phyloP scores from a whole-genome alignment of 805 yeast species.

The Wickerhamiella siamensis region DNA sequence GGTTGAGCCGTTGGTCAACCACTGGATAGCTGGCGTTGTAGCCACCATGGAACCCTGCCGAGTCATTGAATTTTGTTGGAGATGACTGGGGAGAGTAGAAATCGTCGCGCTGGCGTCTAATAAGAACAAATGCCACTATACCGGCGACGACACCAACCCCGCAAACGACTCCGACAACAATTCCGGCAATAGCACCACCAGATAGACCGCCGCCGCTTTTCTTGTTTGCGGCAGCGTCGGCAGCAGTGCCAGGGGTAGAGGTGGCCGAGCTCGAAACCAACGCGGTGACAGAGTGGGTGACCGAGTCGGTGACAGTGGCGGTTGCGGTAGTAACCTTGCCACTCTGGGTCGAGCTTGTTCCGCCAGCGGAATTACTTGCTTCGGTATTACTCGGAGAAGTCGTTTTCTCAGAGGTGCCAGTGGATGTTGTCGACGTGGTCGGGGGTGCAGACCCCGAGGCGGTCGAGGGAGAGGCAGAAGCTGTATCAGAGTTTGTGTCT shows the following conservation, averaged over 20 bases:
- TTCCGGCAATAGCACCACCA: conserved; percentile 46
- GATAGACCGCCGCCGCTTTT: conserved; percentile 15
- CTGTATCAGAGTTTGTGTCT: conserved; percentile 18
- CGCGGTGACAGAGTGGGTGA: conserved; percentile 10
- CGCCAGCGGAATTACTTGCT: conserved; percentile 6
- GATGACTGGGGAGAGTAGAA: conserved; percentile 22
- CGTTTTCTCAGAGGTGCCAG: conserved; percentile 9
- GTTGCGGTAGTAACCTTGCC: conserved; percentile 13
- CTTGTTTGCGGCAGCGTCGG: conserved; percentile 14
- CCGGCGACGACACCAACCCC: conserved; percentile 32
- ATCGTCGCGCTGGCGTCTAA: conserved; percentile 32
- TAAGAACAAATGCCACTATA: conserved; percentile 28
- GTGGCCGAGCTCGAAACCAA: conserved; percentile 2
- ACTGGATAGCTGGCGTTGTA: conserved; percentile 21
- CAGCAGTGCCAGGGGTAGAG: neutral
- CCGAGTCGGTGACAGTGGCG: conserved; percentile 19
- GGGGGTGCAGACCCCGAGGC: conserved; percentile 8
- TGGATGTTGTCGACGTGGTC: conserved; percentile 11
- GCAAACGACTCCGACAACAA: conserved; percentile 39
- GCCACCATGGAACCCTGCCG: conserved; percentile 17
- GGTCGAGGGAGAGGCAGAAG: conserved; percentile 17
- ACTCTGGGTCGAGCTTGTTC: neutral
- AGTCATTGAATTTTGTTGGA: conserved; percentile 20
- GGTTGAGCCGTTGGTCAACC: conserved; percentile 55
- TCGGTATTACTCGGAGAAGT: conserved; percentile 7